Evolutionary conservation across 2,329 filamentous ascomycete genomes (phyloP).

Genomic region (Curvularia hawaiiensis): DNA sequence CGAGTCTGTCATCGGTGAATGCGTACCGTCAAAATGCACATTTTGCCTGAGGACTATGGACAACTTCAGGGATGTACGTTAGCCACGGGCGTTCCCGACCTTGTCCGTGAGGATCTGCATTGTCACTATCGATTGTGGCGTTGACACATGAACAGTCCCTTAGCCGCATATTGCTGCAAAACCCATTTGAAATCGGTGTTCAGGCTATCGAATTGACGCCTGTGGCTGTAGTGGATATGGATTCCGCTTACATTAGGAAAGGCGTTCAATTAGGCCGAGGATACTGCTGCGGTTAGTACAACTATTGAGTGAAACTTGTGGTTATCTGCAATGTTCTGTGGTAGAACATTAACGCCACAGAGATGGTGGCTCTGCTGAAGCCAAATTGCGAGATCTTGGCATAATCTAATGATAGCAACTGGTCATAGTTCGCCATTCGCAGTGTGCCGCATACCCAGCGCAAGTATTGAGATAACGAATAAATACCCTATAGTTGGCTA

Average conservation of each 20-base stretch:
- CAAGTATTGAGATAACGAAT: not conserved
- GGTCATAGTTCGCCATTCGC: not conserved
- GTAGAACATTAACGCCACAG: not conserved
- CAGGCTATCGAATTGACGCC: too few relatives aligned
- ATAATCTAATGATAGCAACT: not conserved
- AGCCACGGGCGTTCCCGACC: not conserved
- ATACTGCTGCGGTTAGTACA: not conserved
- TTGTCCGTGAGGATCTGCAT: conserved; percentile 4
- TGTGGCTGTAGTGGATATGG: not conserved
- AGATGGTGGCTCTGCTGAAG: not conserved
- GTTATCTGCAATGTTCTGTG: not conserved
- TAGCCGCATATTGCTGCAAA: too few relatives aligned
- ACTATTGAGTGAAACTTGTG: not conserved
- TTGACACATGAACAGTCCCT: not conserved
- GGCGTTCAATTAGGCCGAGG: not conserved
- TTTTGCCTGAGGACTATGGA: not conserved
- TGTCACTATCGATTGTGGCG: not conserved
- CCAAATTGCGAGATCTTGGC: not conserved
- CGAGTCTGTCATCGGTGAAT: not conserved
- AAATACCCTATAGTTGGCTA: not conserved
- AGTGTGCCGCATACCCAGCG: not conserved
- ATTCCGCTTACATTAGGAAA: not conserved
- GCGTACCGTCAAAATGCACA: not conserved
- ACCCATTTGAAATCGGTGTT: too few relatives aligned
- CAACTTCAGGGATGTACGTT: not conserved